phyloP scores from a whole-genome alignment of 257 asterid genomes.

The Solanum chiquidenum region DNA sequence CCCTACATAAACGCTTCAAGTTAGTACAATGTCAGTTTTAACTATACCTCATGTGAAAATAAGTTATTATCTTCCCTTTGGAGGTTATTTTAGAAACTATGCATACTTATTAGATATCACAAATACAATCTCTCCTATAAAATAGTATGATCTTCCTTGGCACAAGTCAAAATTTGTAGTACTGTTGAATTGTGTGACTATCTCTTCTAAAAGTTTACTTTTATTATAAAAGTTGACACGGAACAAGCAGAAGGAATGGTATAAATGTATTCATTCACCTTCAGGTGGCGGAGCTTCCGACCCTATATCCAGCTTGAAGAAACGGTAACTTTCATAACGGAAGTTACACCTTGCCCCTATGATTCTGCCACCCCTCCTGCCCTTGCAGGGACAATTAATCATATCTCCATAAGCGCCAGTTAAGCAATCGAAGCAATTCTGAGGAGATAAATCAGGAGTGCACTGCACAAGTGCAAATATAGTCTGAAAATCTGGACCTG shows the following conservation, averaged over 20 bases:
- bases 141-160: rapidly evolving
- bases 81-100: too few relatives aligned
- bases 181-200: too few relatives aligned
- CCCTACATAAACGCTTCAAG: not conserved
- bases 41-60: too few relatives aligned
- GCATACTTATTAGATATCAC: too few relatives aligned
- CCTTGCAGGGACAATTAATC: not conserved
- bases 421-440: not conserved
- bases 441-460: slow-evolving; percentile 11
- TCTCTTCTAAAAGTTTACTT: too few relatives aligned
- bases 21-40: not conserved
- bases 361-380: not conserved
- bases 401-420: not conserved
- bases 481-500: not conserved
- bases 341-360: slow-evolving; percentile 1
- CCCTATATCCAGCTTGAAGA: not conserved
- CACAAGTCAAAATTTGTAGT: too few relatives aligned
- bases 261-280: not conserved
- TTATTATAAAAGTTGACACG: too few relatives aligned
- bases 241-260: too few relatives aligned
- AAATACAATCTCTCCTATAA: too few relatives aligned
- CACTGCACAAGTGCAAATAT: slow-evolving; percentile 12
- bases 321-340: not conserved
- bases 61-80: too few relatives aligned
- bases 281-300: not conserved